Evolutionary conservation across 2,329 filamentous ascomycete species (phyloP).

Genomic region (Monosporascus sp.): DNA sequence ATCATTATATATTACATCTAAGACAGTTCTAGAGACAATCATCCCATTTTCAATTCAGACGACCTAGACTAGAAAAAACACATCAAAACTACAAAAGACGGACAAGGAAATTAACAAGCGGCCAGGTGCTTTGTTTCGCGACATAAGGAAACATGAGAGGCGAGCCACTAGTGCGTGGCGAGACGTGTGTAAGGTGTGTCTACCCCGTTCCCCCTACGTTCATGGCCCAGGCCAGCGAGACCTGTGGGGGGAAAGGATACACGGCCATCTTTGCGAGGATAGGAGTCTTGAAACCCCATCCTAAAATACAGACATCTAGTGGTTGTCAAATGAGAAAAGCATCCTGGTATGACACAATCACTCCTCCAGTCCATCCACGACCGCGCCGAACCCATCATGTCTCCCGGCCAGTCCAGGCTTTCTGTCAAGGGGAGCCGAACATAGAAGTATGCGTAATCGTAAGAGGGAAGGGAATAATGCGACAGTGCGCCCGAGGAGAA

Average conservation of each 20-base stretch:
- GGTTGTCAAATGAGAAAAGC: conserved; percentile 7
- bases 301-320: conserved; percentile 32
- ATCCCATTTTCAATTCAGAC: conserved; percentile 21
- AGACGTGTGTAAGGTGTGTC: conserved; percentile 19
- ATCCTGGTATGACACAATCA: conserved; percentile 21
- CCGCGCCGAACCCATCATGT: conserved; percentile 16
- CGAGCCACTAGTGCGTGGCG: conserved; percentile 21
- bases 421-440: conserved; percentile 17
- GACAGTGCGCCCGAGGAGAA: conserved; percentile 2
- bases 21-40: conserved; percentile 15
- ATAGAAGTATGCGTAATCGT: conserved; percentile 19
- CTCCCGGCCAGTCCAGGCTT: conserved; percentile 25
- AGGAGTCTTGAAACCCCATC: conserved; percentile 8
- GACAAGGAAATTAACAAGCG: conserved; percentile 19
- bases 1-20: background rate
- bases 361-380: conserved; percentile 22
- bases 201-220: conserved; percentile 8
- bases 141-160: conserved; percentile 27
- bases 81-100: conserved; percentile 19
- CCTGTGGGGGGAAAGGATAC: conserved; percentile 6
- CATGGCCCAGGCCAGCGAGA: conserved; percentile 17
- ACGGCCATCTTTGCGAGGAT: conserved; percentile 5
- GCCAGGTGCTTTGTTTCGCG: conserved; percentile 14
- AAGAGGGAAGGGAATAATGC: conserved; percentile 18
- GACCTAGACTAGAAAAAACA: conserved; percentile 22